A percentile compares a stretch with the other conserved stretches of the same genome.
These are phyloP conservation scores for Fusarium secorum DNA, from an alignment of 2,329 filamentous ascomycete species.

Conservation along the genomic window DNA sequence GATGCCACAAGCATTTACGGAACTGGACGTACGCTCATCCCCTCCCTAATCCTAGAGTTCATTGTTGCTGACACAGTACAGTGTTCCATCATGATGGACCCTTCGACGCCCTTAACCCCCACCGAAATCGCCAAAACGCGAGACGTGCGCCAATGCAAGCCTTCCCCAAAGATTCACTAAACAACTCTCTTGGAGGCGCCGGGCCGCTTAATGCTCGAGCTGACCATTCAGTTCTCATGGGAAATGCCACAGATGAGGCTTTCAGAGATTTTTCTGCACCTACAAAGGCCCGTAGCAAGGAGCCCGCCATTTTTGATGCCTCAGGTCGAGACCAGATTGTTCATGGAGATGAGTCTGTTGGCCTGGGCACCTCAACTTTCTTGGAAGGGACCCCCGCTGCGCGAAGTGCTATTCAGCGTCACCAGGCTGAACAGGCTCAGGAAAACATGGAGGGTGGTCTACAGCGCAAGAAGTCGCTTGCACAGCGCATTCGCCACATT, in stretches of 20 bases:
- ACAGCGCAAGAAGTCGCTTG: constrained; percentile 91
- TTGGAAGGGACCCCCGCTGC: constrained; percentile 92
- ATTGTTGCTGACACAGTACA: constrained; percentile 48
- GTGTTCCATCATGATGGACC: constrained; percentile 98
- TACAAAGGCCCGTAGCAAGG: constrained; percentile 48
- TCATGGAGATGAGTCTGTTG: constrained; percentile 83
- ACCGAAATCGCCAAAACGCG: constrained; percentile 86
- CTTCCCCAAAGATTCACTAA: constrained; percentile 89
- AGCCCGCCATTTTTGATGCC: constrained; percentile 71
- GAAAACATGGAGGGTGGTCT: constrained; percentile 69
- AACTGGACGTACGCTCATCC: constrained; percentile 74
- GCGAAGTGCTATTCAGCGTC: constrained; percentile 77
- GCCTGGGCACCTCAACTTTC: constrained; percentile 93
- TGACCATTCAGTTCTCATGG: constrained; percentile 89
- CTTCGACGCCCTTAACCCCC: constrained; percentile 94
- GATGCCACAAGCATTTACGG: constrained; percentile 97
- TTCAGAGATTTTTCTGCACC: constrained; percentile 76
- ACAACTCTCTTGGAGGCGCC: constrained; percentile 88
- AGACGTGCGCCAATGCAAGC: constrained; percentile 93
- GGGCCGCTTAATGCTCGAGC: constrained; percentile 84
- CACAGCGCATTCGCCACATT: constrained; percentile 88
- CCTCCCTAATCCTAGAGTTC: not conserved
- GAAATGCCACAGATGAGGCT: constrained; percentile 79
- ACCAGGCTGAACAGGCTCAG: constrained; percentile 72
- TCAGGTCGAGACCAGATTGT: constrained; percentile 72